Conservation (phyloP, 1,139 yeast genomes). For the Kluyveromyces sp. region DNA sequence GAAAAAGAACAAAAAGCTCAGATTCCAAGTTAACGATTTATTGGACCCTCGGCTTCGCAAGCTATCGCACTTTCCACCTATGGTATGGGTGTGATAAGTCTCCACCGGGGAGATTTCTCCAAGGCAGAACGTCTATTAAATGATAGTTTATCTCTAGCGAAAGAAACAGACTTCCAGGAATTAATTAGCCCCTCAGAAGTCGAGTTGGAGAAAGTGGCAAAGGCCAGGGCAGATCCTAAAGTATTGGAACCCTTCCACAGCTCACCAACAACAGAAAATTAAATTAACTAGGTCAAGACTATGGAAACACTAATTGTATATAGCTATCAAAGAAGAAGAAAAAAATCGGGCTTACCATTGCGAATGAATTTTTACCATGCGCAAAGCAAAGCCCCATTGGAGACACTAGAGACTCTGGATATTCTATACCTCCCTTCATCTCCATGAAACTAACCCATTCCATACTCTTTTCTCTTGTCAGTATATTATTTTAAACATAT, state of each 20-base stretch:
- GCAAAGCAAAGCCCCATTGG: too few species aligned
- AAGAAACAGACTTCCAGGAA: constrained; percentile 57
- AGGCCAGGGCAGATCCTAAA: constrained; percentile 7
- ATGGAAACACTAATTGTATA: too few species aligned
- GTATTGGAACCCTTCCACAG: constrained; percentile 3
- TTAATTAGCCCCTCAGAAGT: constrained; percentile 58
- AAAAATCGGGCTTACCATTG: too few species aligned
- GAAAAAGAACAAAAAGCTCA: constrained; percentile 39
- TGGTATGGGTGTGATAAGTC: constrained; percentile 72
- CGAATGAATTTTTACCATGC: too few species aligned
- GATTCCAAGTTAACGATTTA: constrained; percentile 31
- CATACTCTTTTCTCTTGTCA: too few species aligned
- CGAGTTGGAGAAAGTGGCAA: constrained; percentile 43
- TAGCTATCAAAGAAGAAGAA: too few species aligned
- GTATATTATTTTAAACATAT: too few species aligned
- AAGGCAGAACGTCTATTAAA: constrained; percentile 56
- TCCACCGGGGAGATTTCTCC: constrained; percentile 38
- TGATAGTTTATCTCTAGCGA: constrained; percentile 67
- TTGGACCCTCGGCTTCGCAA: constrained; percentile 45
- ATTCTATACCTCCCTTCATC: too few species aligned
- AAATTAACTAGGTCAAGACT: too few species aligned
- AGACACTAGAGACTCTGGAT: too few species aligned
- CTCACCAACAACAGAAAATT: neutral
- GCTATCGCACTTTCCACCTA: constrained; percentile 75
- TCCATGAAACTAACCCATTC: too few species aligned